Base-by-base conservation (phyloP, 2,329 filamentous ascomycete species). In the Ophiostoma sp. region DNA sequence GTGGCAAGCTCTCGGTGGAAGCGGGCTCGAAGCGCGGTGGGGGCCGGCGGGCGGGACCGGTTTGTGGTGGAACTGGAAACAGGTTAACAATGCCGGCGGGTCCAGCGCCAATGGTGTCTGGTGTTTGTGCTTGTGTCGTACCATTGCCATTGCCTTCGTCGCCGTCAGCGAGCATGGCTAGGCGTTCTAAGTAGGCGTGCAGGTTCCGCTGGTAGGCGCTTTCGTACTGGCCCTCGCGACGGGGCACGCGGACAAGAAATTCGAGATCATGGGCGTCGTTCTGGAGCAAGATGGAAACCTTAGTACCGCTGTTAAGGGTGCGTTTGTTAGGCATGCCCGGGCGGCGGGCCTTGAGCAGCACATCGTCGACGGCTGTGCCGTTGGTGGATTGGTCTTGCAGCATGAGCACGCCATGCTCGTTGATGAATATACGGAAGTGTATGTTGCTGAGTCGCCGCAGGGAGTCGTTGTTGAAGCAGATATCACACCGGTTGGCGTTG, bases 341-440 rank as follows among this genome's bases (percentile, higher is more conserved):
- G 17, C 72, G 70, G 48, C 73, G 74, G 50, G 79, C 78, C 68
- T 82, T 84, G 77, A 99, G 85, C 48, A 93, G 84, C 22, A 85
- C 84, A 31, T 89, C 87, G 81, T 98, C 95, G 73, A 98, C 93
- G 74, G 93, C 86, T 3, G 96, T 98, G 36, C 96, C 96, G 79
- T 98, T 99, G n/a, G 94, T 98, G 0, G 96, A 98, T 80, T 91
- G 88, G 79, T 99, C 96, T 81, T 97, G 91, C 15, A 98, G 85
- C 94, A 99, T 97, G 76, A 98, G 87, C 73, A 93, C 91, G 36
- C 92, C 93, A 76, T 93, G 89, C n/a, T 90, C 85, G 78, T 97
- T 99, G 78, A 97, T 87, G 79, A 92, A 97, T 75, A 99, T 97
- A 71, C 94, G 91, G 80, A 98, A 99, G 80, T 99, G 96, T n/a